phyloP scores from a whole-genome alignment of 2,329 filamentous ascomycete species.

The Penicillium brevicompactum region DNA sequence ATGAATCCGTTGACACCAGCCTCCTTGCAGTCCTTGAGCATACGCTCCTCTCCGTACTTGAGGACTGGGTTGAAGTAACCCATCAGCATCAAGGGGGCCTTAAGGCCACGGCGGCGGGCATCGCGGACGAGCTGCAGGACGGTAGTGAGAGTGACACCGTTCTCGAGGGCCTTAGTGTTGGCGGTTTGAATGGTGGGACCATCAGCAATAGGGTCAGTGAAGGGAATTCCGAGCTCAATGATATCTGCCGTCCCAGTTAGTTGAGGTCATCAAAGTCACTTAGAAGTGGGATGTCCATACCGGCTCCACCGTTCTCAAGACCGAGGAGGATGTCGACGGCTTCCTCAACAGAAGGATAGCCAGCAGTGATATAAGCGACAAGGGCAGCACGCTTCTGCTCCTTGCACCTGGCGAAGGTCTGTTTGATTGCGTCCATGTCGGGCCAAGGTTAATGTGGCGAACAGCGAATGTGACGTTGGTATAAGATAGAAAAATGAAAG shows the following conservation, averaged over 20 bases:
- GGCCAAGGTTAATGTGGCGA: slow-evolving; percentile 9
- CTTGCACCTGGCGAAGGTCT: slow-evolving; percentile 60
- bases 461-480: neutral
- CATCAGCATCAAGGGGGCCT: slow-evolving; percentile 87
- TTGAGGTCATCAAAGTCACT: slow-evolving; percentile 1
- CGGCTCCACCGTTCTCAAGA: slow-evolving; percentile 89
- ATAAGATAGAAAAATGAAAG: neutral
- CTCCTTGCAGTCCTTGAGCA: slow-evolving; percentile 79
- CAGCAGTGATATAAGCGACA: slow-evolving; percentile 94
- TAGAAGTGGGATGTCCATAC: slow-evolving; percentile 50
- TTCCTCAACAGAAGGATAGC: slow-evolving; percentile 79
- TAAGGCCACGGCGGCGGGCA: slow-evolving; percentile 75
- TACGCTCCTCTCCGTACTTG: slow-evolving; percentile 87
- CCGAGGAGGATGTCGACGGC: slow-evolving; percentile 82
- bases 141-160: slow-evolving; percentile 80
- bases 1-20: slow-evolving; percentile 96
- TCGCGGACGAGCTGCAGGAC: slow-evolving; percentile 82
- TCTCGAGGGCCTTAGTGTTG: slow-evolving; percentile 85
- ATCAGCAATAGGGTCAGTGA: slow-evolving; percentile 97
- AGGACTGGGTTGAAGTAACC: slow-evolving; percentile 98
- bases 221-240: slow-evolving; percentile 93
- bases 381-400: slow-evolving; percentile 71
- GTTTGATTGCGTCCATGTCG: slow-evolving; percentile 57
- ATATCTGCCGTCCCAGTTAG: slow-evolving; percentile 63
- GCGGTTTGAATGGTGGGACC: slow-evolving; percentile 95